phyloP scores from a whole-genome alignment of 2,329 filamentous ascomycete genomes.

The Nemania serpens region DNA sequence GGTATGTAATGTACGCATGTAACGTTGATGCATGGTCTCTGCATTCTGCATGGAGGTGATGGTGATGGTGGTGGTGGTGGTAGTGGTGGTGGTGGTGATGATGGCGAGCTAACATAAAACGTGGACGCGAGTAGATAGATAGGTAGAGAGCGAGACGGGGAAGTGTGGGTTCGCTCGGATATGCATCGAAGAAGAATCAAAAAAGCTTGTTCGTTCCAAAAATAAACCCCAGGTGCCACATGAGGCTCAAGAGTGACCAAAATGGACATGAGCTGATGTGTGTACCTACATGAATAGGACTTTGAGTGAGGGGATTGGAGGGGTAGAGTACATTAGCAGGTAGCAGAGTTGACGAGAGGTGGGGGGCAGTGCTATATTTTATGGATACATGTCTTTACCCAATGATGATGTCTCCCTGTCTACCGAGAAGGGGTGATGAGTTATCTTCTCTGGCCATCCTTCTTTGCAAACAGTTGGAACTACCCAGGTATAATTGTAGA shows the following conservation, averaged over 20 bases:
- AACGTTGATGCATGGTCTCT: slow-evolving; percentile 17
- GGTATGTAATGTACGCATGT: slow-evolving; percentile 1
- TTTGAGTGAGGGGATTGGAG: slow-evolving; percentile 14
- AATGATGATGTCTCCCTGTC: background rate
- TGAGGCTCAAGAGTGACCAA: slow-evolving; percentile 28
- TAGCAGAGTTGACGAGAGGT: background rate
- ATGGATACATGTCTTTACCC: background rate
- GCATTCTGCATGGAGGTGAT: background rate
- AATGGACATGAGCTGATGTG: slow-evolving; percentile 2
- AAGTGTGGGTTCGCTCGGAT: slow-evolving; percentile 6
- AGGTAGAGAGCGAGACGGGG: background rate
- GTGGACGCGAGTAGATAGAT: background rate
- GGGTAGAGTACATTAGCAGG: background rate
- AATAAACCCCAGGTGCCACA: slow-evolving; percentile 29
- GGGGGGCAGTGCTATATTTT: slow-evolving; percentile 15
- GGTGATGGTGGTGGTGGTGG: background rate
- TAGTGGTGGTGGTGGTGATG: background rate
- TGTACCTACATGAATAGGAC: slow-evolving; percentile 24
- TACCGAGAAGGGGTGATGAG: no score
- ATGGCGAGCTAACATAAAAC: background rate
- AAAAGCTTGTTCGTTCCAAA: slow-evolving; percentile 32
- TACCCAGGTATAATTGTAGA: no score
- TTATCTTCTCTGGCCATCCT: no score
- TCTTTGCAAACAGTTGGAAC: no score
- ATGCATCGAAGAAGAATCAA: slow-evolving; percentile 13